A percentile compares a stretch with the other conserved stretches of the same genome.
These are phyloP conservation scores for Saccharomycopsis capsularis DNA, from an alignment of 805 yeast genomes.

Conservation along the genomic window DNA sequence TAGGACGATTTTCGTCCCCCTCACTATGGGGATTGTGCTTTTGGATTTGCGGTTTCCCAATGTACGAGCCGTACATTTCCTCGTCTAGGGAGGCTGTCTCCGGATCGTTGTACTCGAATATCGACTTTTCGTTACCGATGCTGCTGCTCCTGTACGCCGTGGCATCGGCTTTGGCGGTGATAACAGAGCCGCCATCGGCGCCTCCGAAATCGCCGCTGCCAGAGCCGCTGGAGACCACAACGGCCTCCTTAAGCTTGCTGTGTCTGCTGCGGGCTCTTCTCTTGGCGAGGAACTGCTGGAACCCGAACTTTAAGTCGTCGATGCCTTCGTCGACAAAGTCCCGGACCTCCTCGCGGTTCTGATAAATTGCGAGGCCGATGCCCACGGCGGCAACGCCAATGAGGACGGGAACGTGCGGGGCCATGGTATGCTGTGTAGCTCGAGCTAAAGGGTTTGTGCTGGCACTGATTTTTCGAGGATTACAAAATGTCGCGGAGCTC, in stretches of 20 bases:
- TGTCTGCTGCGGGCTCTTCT: conserved; percentile 16
- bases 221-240: neutral
- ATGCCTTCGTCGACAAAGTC: conserved; percentile 26
- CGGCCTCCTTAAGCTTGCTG: neutral
- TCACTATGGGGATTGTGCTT: neutral
- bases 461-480: neutral
- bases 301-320: conserved; percentile 20
- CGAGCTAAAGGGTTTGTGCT: neutral
- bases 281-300: conserved; percentile 16
- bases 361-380: conserved; percentile 24
- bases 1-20: neutral
- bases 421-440: neutral
- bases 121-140: neutral
- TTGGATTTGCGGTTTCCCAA: no score
- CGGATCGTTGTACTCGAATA: neutral
- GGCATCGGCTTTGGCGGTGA: neutral
- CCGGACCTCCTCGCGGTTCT: conserved; percentile 26
- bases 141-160: neutral
- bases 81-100: neutral
- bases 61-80: neutral
- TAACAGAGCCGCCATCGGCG: no score
- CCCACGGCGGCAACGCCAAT: conserved; percentile 27
- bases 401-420: conserved; percentile 23
- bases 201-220: neutral
- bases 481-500: neutral